phyloP scores from a whole-genome alignment of 257 asterid species.

The Gardenia jasminoides region DNA sequence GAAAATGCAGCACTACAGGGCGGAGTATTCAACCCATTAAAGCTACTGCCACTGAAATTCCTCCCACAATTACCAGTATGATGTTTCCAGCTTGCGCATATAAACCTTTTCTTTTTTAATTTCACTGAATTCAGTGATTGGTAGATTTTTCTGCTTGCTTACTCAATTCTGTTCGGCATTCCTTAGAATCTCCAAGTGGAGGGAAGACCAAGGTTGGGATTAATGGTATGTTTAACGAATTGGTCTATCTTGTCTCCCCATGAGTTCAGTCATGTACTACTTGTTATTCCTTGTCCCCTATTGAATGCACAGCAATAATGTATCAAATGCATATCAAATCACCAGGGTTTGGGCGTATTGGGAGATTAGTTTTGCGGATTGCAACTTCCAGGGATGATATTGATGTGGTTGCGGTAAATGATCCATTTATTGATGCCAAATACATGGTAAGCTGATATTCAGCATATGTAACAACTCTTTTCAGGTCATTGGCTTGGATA shows the following conservation, averaged over 20 bases:
- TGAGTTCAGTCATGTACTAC: background rate
- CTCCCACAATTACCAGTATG: constrained; percentile 73
- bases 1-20: constrained; percentile 29
- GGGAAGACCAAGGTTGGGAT: constrained; percentile 79
- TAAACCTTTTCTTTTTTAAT: background rate
- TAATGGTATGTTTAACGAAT: constrained; percentile 55
- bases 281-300: background rate
- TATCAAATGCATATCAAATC: background rate
- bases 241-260: background rate
- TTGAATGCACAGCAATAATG: background rate
- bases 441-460: constrained; percentile 72
- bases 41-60: constrained; percentile 80
- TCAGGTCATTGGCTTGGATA: background rate
- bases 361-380: constrained; percentile 82
- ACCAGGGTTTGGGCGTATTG: constrained; percentile 98
- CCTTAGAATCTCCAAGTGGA: constrained; percentile 57
- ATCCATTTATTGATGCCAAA: constrained; percentile 90
- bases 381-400: constrained; percentile 92
- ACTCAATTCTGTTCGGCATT: constrained; percentile 14
- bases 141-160: constrained; percentile 20
- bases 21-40: constrained; percentile 47
- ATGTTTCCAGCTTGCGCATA: background rate
- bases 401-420: constrained; percentile 95
- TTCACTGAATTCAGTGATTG: constrained; percentile 6
- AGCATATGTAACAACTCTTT: background rate